Conservation (phyloP, 2,329 filamentous ascomycete species). For the Colletotrichum falcatum region DNA sequence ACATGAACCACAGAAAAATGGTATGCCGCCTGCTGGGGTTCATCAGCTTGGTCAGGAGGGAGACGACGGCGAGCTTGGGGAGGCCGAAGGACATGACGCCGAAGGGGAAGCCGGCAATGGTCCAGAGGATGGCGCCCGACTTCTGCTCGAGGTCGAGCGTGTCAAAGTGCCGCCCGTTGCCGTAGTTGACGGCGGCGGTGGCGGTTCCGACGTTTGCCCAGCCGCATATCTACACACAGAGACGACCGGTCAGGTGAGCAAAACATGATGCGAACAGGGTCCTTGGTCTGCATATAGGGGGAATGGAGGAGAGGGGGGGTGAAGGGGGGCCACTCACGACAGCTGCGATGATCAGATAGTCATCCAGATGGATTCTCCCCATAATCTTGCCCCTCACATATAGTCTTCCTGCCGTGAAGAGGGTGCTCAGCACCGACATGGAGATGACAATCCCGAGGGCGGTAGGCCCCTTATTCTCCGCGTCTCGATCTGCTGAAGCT, state of each 20-base stretch:
- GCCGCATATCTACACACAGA: conserved; percentile 46
- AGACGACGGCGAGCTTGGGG: no score
- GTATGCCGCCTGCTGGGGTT: no score
- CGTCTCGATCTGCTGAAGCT: not conserved
- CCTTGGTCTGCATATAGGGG: conserved; percentile 6
- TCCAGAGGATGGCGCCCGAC: conserved; percentile 50
- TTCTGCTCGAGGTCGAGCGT: conserved; percentile 48
- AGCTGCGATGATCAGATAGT: conserved; percentile 51
- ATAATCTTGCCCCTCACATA: conserved; percentile 48
- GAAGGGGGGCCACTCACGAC: conserved; percentile 46
- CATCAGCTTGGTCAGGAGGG: no score
- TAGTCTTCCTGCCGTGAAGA: conserved; percentile 48
- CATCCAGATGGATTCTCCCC: conserved; percentile 51
- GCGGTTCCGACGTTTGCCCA: conserved; percentile 47
- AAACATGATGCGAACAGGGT: not conserved
- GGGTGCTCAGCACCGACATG: conserved; percentile 46
- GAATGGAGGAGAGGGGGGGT: no score
- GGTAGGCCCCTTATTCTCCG: conserved; percentile 47
- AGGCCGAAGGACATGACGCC: conserved; percentile 52
- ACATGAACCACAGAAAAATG: conserved; percentile 11
- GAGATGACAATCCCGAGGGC: conserved; percentile 49
- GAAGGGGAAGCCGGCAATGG: conserved; percentile 51
- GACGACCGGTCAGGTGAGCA: not conserved
- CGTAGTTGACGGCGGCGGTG: conserved; percentile 8
- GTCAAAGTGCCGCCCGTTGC: conserved; percentile 53